Conservation (phyloP, 495 filamentous ascomycete species). For the Corynascus novoguineensis region DNA sequence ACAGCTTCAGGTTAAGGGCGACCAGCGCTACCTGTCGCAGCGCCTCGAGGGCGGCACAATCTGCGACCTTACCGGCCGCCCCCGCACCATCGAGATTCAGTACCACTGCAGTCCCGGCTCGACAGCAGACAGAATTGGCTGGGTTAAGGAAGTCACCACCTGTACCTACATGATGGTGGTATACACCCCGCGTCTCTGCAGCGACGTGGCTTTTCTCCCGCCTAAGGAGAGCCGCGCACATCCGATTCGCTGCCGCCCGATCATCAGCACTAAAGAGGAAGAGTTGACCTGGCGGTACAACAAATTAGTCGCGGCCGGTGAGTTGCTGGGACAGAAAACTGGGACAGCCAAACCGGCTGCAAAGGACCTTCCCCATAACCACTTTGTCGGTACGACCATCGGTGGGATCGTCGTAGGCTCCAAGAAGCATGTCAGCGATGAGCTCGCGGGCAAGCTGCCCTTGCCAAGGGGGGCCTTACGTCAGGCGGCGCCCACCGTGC, state of each 20-base stretch:
- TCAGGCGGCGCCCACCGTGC: conserved; percentile 19
- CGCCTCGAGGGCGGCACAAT: conserved; percentile 75
- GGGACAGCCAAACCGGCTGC: conserved; percentile 2
- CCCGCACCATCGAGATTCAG: conserved; percentile 79
- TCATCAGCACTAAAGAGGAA: conserved; percentile 55
- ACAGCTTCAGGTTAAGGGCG: conserved; percentile 74
- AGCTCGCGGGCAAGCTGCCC: conserved; percentile 28
- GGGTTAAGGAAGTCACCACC: conserved; percentile 91
- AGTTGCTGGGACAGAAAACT: conserved; percentile 44
- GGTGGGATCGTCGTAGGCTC: conserved; percentile 52
- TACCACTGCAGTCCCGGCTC: conserved; percentile 85
- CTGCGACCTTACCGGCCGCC: conserved; percentile 85
- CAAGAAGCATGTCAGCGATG: conserved; percentile 42
- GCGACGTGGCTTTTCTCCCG: conserved; percentile 86
- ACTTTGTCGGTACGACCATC: conserved; percentile 34
- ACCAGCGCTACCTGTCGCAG: conserved; percentile 87
- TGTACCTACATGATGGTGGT: conserved; percentile 95
- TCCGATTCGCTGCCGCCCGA: conserved; percentile 67
- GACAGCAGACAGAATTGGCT: conserved; percentile 74
- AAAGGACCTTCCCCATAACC: conserved; percentile 12
- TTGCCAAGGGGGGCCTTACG: conserved; percentile 34
- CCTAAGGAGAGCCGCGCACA: conserved; percentile 75
- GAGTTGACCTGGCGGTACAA: conserved; percentile 50
- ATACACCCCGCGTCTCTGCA: conserved; percentile 87
- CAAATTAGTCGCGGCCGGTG: conserved; percentile 48